Percentiles rank a stretch among this genome's conserved stretches.
Conservation (phyloP, 345 rosid species). For the Salix udensis region DNA sequence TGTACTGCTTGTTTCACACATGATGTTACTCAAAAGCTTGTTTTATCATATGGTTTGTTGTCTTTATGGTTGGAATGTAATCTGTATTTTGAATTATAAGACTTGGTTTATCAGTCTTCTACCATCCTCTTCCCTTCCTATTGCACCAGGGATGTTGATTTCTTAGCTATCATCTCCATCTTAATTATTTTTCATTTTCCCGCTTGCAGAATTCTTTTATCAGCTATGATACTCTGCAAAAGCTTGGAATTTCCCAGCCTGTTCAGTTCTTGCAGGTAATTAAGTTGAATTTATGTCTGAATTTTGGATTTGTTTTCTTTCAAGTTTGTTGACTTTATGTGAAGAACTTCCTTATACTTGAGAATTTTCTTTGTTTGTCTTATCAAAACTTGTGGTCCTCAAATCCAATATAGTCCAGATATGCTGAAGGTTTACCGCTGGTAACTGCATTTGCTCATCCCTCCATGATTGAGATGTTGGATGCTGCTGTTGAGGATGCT, state of each 20-base stretch:
- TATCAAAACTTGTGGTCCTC: conserved; percentile 36
- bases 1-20: not conserved
- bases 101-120: not conserved
- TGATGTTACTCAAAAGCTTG: not conserved
- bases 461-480: conserved; percentile 85
- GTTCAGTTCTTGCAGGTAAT: conserved; percentile 87
- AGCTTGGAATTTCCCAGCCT: conserved; percentile 89
- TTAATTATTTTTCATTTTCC: conserved; percentile 18
- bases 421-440: conserved; percentile 80
- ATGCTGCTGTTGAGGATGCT: conserved; percentile 80
- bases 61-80: not conserved
- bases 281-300: conserved; percentile 6
- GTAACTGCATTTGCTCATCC: conserved; percentile 73
- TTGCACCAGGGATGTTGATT: not conserved
- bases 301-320: conserved; percentile 5
- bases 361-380: conserved; percentile 25
- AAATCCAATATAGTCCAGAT: conserved; percentile 77
- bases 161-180: not conserved
- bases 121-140: conserved; percentile 2
- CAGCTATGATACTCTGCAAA: conserved; percentile 66
- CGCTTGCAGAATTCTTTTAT: conserved; percentile 73
- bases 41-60: not conserved
- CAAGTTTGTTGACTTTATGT: conserved; percentile 3
- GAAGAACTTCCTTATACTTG: not conserved
- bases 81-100: not conserved